phyloP scores from a whole-genome alignment of 192 early-diverging fungal species.

The Coemansia sp. region DNA sequence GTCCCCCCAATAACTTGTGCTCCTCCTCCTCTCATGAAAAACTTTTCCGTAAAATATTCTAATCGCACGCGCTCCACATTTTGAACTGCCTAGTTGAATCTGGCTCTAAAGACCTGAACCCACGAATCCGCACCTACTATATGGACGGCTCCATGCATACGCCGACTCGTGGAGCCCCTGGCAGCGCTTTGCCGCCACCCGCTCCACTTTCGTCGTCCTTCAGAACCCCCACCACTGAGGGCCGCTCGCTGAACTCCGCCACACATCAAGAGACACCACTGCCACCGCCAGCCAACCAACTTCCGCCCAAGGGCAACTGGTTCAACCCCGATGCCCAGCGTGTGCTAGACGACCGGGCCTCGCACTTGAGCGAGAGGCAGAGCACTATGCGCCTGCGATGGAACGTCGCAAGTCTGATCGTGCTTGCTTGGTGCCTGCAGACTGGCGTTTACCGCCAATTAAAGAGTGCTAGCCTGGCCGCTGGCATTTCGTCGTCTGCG shows the following conservation, averaged over 20 bases:
- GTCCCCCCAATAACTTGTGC: too few relatives aligned
- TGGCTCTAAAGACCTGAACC: neutral
- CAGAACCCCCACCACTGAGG: conserved; percentile 20
- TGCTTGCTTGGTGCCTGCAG: conserved; percentile 32
- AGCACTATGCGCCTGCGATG: conserved; percentile 49
- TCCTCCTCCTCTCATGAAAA: neutral
- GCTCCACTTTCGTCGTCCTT: conserved; percentile 19
- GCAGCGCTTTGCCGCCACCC: neutral
- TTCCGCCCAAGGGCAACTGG: conserved; percentile 31
- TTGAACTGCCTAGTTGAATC: neutral
- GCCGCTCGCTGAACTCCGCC: neutral
- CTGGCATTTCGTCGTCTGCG: conserved; percentile 22
- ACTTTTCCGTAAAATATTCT: neutral
- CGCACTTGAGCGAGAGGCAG: conserved; percentile 30
- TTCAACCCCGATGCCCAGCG: conserved; percentile 45
- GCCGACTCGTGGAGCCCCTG: conserved; percentile 25
- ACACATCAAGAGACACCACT: conserved; percentile 1
- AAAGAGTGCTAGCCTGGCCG: conserved; percentile 16
- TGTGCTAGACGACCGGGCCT: conserved; percentile 44
- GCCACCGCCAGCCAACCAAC: neutral
- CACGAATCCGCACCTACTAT: neutral
- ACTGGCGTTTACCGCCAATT: conserved; percentile 37
- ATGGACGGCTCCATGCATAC: conserved; percentile 36
- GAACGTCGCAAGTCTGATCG: conserved; percentile 43
- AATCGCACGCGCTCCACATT: too few relatives aligned